Evolutionary conservation across 116 monocot species (phyloP).

Genomic region (Cymodocea nodosa): DNA sequence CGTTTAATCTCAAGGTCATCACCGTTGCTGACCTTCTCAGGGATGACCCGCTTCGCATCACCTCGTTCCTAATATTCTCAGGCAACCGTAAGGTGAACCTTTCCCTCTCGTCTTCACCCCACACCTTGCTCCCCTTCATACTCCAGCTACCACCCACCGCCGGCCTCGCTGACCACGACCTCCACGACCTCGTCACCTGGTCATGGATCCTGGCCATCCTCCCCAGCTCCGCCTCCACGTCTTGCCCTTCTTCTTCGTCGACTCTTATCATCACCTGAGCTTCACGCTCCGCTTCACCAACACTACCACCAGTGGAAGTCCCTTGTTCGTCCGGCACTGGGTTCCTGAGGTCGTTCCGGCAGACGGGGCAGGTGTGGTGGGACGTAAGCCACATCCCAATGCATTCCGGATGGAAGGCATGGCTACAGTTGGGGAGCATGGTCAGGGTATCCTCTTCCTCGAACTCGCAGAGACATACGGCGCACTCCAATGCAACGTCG

Average conservation of each 20-base stretch:
- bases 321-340: not conserved
- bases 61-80: slow-evolving; percentile 27
- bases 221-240: not conserved
- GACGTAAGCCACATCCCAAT: slow-evolving; percentile 66
- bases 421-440: slow-evolving; percentile 46
- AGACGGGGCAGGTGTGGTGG: slow-evolving; percentile 78
- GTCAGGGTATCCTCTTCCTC: slow-evolving; percentile 41
- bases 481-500: slow-evolving; percentile 47
- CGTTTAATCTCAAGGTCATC: not conserved
- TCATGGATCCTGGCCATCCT: not conserved
- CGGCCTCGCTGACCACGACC: slow-evolving; percentile 6
- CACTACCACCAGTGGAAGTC: no score
- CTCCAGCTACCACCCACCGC: not conserved
- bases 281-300: no score
- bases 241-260: not conserved
- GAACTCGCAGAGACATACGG: slow-evolving; percentile 62
- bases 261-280: not conserved
- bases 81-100: slow-evolving; percentile 43
- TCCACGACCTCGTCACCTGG: not conserved
- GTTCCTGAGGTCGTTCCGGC: slow-evolving; percentile 38
- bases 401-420: slow-evolving; percentile 80
- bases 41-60: slow-evolving; percentile 3
- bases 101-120: slow-evolving; percentile 17
- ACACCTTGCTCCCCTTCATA: not conserved
- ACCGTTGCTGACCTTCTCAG: slow-evolving; percentile 12